Base-by-base conservation (phyloP, 2,329 filamentous ascomycete genomes). In the Colletotrichum limetticola region DNA sequence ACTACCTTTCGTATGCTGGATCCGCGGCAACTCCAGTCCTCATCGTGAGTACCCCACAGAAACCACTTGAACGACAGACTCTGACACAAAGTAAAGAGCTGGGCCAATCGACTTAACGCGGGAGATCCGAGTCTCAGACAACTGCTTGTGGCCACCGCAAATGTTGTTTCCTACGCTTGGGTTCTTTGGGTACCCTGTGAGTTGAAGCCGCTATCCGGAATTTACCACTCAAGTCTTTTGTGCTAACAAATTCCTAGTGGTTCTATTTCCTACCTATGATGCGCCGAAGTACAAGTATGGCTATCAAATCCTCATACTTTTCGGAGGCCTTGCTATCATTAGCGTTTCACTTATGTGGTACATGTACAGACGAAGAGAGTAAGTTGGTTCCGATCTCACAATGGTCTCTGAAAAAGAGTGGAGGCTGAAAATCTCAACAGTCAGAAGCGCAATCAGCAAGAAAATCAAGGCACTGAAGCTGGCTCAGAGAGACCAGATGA, bases 211-310 rank as follows among this genome's bases (percentile, higher is more conserved):
- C 26, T 26, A 26, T 1, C 26, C 26, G 26, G 8, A 22, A 4
- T 4, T 7, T 2, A 12, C 14, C 5, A 5, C 7, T 1, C 4
- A 5, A 28, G 46, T 5, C 2, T 19, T 9, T 9, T 6, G 8
- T 6, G 14, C 35, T 42, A 8, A 66, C 9, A 12, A 19, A 52
- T 6, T 24, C 24, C 24, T 42, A 80, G 77, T 79, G 56, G 77
- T 79, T 4, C 72, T 82, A 1, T 82, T 81, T 62, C 80, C 80
- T 8, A 80, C 80, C 0, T 80, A 82, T 60, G 78, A 82, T 62
- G 80, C 80, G 2, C 80, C 80, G 7, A 76, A 80, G 19, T 82
- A 82, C 70, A 77, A 79, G 42, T 81, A 81, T 53, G 80, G 78
- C 1, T 82, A 82, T 59, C 80, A 82, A 67, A 74, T 80, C 26